Evolutionary conservation across 2,329 filamentous ascomycete genomes (phyloP).

Genomic region (Scedosporium boydii): DNA sequence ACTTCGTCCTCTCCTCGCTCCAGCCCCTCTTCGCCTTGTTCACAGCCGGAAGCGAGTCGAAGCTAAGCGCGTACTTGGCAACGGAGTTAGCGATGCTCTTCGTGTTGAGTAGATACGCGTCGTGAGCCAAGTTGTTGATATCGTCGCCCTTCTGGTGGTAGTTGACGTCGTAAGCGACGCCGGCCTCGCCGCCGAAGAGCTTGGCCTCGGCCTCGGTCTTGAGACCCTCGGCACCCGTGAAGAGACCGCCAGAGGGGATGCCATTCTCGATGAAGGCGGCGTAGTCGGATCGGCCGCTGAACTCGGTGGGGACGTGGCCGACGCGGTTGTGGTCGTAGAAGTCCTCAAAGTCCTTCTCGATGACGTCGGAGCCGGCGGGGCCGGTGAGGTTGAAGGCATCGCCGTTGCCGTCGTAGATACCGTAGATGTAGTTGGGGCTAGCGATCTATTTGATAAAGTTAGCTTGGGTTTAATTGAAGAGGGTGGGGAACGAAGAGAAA

Average conservation of each 20-base stretch:
- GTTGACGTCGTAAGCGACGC: slow-evolving; percentile 34
- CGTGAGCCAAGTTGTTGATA: slow-evolving; percentile 26
- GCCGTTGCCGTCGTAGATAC: slow-evolving; percentile 51
- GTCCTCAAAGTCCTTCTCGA: slow-evolving; percentile 47
- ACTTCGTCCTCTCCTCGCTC: slow-evolving; percentile 18
- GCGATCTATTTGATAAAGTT: slow-evolving; percentile 22
- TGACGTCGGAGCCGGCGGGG: slow-evolving; percentile 49
- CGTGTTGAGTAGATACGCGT: slow-evolving; percentile 35
- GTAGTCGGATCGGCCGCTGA: slow-evolving; percentile 59
- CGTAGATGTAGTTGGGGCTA: slow-evolving; percentile 39
- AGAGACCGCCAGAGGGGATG: slow-evolving; percentile 59
- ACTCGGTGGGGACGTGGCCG: slow-evolving; percentile 50
- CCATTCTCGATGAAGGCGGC: slow-evolving; percentile 56
- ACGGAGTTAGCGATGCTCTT: slow-evolving; percentile 31
- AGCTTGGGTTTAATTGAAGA: background rate
- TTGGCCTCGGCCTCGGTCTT: slow-evolving; percentile 51
- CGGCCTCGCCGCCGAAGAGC: slow-evolving; percentile 53
- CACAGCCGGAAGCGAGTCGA: slow-evolving; percentile 21
- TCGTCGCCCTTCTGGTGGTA: slow-evolving; percentile 36
- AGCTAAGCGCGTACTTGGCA: slow-evolving; percentile 30
- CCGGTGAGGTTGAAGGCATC: slow-evolving; percentile 47
- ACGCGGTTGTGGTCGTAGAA: slow-evolving; percentile 38
- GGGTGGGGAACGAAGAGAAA: background rate
- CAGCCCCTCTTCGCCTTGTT: slow-evolving; percentile 18
- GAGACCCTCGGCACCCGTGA: slow-evolving; percentile 56